Base-by-base conservation (phyloP, 331 rosid species). In the Rhamnella rubrinervis region DNA sequence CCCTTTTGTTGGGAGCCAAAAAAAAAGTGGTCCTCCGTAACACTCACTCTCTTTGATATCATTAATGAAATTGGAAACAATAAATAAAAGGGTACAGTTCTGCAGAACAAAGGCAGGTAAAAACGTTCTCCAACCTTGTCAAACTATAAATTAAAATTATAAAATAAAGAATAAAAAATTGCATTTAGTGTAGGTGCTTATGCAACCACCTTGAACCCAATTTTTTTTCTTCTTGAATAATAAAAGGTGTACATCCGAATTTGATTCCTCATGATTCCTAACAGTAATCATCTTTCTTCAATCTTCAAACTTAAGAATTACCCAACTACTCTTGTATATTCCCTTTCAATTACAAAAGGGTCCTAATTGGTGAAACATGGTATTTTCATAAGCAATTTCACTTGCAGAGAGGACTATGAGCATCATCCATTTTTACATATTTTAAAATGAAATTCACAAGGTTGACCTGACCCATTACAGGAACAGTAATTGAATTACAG, bases 191-290 rank as follows among this genome's bases (percentile, higher is more conserved):
- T 79, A 67, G 78, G 77, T 77, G 73, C 71, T 81, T 67, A 55
- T 74, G 74, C 87, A 85, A 83, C 86, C 68, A 81, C 77, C 81
- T 63, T 75, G 72, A 77, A 68, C 67, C 73, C 39, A 68, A 65
- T 62, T 61, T 70, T 61, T 63, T 61, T 70, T 61, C 70, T 59
- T 56, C 49, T 61, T 13, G 49, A 80, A 71, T 53, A 11, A 73
- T 73, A 47, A 64, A 64, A 71, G 72, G 74, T 78, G 66, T 39
- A 66, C 23, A 23, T 58, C 40, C 19, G 59, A 67, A 28, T 51
- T 77, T 69, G 72, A 51, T 68, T 80, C 71, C 71, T 74, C 65
- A 65, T 67, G 67, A 64, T 74, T 87, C 79, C 80, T 65, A 76
- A 74, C 23, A 63, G 63, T 63, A 65, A 77, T 70, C 26, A 63